These are phyloP conservation scores for Ensete ventricosum DNA, from an alignment of 176 grass and related monocot species.

Conservation along the genomic window DNA sequence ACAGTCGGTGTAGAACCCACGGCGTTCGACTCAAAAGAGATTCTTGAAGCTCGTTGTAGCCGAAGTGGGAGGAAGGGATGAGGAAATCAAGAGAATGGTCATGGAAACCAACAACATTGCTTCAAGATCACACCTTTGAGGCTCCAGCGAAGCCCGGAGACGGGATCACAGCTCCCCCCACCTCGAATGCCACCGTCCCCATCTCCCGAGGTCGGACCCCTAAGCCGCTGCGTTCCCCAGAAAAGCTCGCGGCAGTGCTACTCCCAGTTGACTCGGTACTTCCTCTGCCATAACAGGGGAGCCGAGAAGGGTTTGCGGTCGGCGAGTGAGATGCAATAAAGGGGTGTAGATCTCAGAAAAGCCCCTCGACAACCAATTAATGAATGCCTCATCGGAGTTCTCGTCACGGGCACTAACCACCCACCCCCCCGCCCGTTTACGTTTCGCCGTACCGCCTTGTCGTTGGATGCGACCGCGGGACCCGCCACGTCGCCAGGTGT, in stretches of 20 bases:
- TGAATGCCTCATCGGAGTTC: background rate
- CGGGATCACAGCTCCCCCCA: background rate
- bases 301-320: background rate
- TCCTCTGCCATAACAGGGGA: background rate
- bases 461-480: background rate
- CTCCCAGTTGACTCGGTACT: background rate
- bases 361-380: background rate
- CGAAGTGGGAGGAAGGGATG: background rate
- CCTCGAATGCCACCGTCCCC: background rate
- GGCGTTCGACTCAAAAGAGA: background rate
- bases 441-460: background rate
- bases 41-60: background rate
- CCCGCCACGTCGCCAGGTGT: background rate
- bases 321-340: background rate
- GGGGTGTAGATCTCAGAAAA: background rate
- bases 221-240: background rate
- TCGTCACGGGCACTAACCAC: background rate
- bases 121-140: background rate
- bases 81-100: background rate
- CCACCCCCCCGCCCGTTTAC: background rate
- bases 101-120: constrained; percentile 5
- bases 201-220: background rate
- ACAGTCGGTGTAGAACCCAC: background rate
- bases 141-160: background rate
- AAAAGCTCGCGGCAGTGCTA: background rate